phyloP scores from a whole-genome alignment of 495 filamentous ascomycete species.

The Neurospora pannonica region DNA sequence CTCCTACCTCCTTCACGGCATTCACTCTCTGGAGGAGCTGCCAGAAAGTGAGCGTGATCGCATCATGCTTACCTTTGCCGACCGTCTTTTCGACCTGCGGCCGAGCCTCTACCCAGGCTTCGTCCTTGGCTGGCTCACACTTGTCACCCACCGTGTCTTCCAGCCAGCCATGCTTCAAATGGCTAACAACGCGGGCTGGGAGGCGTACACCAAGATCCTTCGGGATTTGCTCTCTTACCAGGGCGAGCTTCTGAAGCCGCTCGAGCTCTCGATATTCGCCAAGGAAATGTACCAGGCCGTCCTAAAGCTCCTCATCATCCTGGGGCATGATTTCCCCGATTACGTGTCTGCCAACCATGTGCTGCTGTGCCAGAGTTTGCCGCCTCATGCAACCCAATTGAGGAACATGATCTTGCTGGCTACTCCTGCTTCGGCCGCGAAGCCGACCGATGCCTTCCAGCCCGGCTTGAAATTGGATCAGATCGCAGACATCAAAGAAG shows the following conservation, averaged over 20 bases:
- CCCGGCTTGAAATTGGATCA: constrained; percentile 73
- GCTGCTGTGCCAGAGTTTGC: constrained; percentile 75
- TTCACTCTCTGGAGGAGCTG: constrained; percentile 25
- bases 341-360: constrained; percentile 84
- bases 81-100: constrained; percentile 63
- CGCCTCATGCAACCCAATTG: constrained; percentile 76
- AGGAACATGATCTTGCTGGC: constrained; percentile 83
- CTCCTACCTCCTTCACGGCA: constrained; percentile 68
- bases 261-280: constrained; percentile 55
- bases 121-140: constrained; percentile 69
- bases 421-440: constrained; percentile 63
- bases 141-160: constrained; percentile 80
- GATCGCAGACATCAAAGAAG: constrained; percentile 63
- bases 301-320: constrained; percentile 68
- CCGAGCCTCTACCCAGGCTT: constrained; percentile 73
- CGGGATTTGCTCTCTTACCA: constrained; percentile 64
- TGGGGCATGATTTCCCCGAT: constrained; percentile 91
- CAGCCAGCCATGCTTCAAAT: constrained; percentile 70
- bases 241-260: constrained; percentile 68
- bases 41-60: constrained; percentile 50
- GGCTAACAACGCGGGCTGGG: constrained; percentile 63
- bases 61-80: constrained; percentile 62
- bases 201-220: constrained; percentile 63
- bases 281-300: constrained; percentile 80
- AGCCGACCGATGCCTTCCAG: constrained; percentile 73